phyloP scores from a whole-genome alignment of 441 rosid species.

The Bruguiera hainesii region DNA sequence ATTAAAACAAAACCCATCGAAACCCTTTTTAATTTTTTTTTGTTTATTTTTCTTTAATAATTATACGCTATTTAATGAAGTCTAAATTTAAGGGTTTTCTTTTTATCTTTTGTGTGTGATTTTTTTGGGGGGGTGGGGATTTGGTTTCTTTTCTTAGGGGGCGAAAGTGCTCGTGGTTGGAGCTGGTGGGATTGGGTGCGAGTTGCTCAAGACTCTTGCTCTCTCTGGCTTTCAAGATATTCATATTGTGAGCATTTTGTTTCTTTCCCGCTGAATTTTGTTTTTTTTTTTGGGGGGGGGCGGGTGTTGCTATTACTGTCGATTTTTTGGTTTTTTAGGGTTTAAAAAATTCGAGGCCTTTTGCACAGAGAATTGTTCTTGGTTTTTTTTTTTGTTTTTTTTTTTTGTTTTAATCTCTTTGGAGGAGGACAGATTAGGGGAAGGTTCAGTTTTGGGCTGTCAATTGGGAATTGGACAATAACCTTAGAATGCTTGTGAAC shows the following conservation, averaged over 20 bases:
- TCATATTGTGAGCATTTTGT: slow-evolving; percentile 65
- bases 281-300: no score
- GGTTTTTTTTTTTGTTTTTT: neutral
- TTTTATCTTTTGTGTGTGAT: neutral
- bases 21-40: neutral
- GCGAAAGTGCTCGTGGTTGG: slow-evolving; percentile 99
- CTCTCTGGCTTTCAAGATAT: slow-evolving; percentile 89
- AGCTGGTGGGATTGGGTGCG: slow-evolving; percentile 98
- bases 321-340: slow-evolving; percentile 1
- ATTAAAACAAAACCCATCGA: neutral
- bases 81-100: slow-evolving; percentile 6
- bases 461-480: no score
- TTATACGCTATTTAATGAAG: slow-evolving; percentile 2
- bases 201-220: slow-evolving; percentile 92
- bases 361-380: neutral
- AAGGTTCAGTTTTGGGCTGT: no score
- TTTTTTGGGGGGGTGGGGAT: no score
- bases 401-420: neutral
- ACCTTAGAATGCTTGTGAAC: no score
- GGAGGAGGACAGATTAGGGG: no score
- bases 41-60: neutral
- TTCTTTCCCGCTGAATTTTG: neutral
- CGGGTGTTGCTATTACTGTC: neutral
- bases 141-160: slow-evolving; percentile 36
- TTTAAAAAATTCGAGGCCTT: neutral